Percentiles rank a stretch among this genome's conserved stretches.
phyloP scores from a whole-genome alignment of 202 grass and related monocot genomes.

The Digitaria exilis region DNA sequence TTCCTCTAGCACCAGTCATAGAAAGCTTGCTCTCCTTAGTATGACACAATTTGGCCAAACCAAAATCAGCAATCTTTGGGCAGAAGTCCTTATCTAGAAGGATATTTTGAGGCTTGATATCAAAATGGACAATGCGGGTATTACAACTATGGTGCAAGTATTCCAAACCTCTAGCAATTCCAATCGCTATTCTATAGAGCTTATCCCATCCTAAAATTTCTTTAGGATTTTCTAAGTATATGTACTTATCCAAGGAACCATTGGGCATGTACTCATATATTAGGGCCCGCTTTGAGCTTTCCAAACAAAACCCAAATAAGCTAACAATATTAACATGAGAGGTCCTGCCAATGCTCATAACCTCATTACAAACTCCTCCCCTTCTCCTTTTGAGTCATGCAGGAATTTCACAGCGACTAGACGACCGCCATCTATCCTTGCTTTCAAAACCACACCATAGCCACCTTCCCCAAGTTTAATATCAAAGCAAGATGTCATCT shows the following conservation, averaged over 20 bases:
- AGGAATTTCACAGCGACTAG: slow-evolving; percentile 63
- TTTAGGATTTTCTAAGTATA: slow-evolving; percentile 47
- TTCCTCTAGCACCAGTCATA: slow-evolving; percentile 55
- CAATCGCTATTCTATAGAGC: slow-evolving; percentile 53
- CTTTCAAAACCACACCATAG: slow-evolving; percentile 63
- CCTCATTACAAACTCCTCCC: slow-evolving; percentile 66
- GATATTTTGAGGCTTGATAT: slow-evolving; percentile 74
- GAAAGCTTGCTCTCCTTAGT: slow-evolving; percentile 58
- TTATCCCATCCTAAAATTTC: slow-evolving; percentile 46
- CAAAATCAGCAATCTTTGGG: slow-evolving; percentile 73
- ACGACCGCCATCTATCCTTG: slow-evolving; percentile 32
- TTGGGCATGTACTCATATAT: slow-evolving; percentile 70
- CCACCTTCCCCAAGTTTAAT: slow-evolving; percentile 62
- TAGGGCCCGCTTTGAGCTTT: slow-evolving; percentile 56
- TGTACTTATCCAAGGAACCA: slow-evolving; percentile 63
- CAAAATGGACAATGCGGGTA: slow-evolving; percentile 64
- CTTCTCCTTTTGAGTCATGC: slow-evolving; percentile 37
- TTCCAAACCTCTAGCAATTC: slow-evolving; percentile 57
- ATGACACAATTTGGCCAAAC: slow-evolving; percentile 58
- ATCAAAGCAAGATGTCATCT: slow-evolving; percentile 46
- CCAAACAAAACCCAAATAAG: slow-evolving; percentile 65
- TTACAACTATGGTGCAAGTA: slow-evolving; percentile 66
- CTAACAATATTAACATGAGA: slow-evolving; percentile 75
- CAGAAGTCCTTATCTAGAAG: slow-evolving; percentile 45
- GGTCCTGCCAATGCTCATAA: slow-evolving; percentile 71